phyloP scores from a whole-genome alignment of 2,329 filamentous ascomycete species.

The Penicillium sp. region DNA sequence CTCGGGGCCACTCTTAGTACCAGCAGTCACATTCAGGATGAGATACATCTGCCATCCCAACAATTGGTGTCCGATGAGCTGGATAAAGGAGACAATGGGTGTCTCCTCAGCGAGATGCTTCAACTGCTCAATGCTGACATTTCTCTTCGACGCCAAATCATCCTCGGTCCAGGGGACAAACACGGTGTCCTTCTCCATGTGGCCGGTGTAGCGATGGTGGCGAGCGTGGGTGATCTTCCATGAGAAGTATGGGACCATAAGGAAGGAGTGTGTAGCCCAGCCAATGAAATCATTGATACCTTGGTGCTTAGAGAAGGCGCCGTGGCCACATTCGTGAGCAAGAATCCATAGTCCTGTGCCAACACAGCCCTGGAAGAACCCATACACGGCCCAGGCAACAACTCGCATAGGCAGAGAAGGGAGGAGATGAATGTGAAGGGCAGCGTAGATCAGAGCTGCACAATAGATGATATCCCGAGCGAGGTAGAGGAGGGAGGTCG shows the following conservation, averaged over 20 bases:
- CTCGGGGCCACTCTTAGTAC: constrained; percentile 47
- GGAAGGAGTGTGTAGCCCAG: constrained; percentile 64
- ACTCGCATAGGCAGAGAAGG: constrained; percentile 47
- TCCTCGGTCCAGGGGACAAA: constrained; percentile 57
- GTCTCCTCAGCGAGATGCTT: constrained; percentile 59
- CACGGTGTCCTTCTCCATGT: constrained; percentile 67
- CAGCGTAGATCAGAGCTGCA: constrained; percentile 50
- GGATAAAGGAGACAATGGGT: constrained; percentile 56
- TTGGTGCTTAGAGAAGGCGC: constrained; percentile 61
- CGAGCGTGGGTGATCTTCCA: constrained; percentile 71
- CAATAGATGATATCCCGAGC: constrained; percentile 57
- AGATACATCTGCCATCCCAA: constrained; percentile 66
- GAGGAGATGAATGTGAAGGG: constrained; percentile 56
- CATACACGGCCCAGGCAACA: constrained; percentile 59
- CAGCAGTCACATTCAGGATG: constrained; percentile 58
- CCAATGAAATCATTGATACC: constrained; percentile 62
- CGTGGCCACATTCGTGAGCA: constrained; percentile 70
- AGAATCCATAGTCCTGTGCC: constrained; percentile 70
- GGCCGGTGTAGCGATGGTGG: constrained; percentile 67
- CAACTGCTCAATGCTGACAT: constrained; percentile 52
- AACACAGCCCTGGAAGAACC: constrained; percentile 64
- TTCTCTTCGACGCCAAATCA: constrained; percentile 37
- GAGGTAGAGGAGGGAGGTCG: constrained; percentile 57
- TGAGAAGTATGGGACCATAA: constrained; percentile 69
- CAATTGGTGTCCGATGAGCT: constrained; percentile 62